These are phyloP conservation scores for Kwoniella mangroviensis DNA, from an alignment of 768 basidiomycete species.

Conservation along the genomic window DNA sequence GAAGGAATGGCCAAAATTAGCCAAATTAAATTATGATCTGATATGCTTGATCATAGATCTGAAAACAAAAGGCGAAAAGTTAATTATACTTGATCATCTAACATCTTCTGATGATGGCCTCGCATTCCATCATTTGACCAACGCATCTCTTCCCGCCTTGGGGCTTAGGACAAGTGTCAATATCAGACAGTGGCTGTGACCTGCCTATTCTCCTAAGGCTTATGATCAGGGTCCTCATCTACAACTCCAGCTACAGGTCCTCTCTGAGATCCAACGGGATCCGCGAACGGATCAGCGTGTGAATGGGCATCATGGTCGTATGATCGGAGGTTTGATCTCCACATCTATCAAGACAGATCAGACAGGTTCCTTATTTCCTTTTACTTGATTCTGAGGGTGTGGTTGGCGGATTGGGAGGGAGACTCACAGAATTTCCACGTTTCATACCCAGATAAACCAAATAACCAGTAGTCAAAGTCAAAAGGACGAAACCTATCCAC, in stretches of 20 bases:
- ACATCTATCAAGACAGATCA: slow-evolving; percentile 12
- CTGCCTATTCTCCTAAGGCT: background rate
- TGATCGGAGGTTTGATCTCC: slow-evolving; percentile 8
- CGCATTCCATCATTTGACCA: too few relatives aligned
- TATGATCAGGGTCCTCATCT: slow-evolving; percentile 7
- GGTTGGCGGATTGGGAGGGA: background rate
- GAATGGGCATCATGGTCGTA: slow-evolving; percentile 20
- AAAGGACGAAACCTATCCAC: slow-evolving; percentile 37
- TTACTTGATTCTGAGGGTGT: background rate
- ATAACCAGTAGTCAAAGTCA: slow-evolving; percentile 23
- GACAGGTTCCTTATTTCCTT: background rate
- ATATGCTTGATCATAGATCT: too few relatives aligned
- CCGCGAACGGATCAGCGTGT: slow-evolving; percentile 29
- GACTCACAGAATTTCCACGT: slow-evolving; percentile 15
- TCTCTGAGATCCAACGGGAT: slow-evolving; percentile 25
- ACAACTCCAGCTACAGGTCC: slow-evolving; percentile 29
- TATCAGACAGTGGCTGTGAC: background rate
- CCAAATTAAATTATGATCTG: too few relatives aligned
- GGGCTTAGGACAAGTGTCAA: background rate
- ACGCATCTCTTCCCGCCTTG: too few relatives aligned
- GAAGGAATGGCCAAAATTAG: too few relatives aligned
- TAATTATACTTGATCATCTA: too few relatives aligned
- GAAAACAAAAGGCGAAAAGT: too few relatives aligned
- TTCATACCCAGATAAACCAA: slow-evolving; percentile 24
- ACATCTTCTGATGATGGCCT: too few relatives aligned